Conservation (phyloP, 805 yeast genomes). For the Spencermartinsiella europaea region DNA sequence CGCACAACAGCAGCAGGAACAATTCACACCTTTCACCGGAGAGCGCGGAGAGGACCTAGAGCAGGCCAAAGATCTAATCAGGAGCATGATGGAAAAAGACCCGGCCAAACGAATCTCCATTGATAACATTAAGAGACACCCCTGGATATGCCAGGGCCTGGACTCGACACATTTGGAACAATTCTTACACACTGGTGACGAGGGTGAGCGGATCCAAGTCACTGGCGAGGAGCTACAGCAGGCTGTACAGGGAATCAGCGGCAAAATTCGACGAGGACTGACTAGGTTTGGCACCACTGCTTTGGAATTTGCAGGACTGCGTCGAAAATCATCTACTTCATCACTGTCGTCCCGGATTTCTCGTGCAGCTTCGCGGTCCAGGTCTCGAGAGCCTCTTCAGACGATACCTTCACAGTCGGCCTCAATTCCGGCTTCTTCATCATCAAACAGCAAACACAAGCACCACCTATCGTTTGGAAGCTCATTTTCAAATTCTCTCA, state of each 20-base stretch:
- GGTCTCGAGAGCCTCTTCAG: conserved; percentile 11
- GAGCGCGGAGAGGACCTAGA: conserved; percentile 24
- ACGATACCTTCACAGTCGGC: background rate
- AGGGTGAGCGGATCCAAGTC: conserved; percentile 47
- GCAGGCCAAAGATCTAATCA: conserved; percentile 49
- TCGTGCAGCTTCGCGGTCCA: conserved; percentile 2
- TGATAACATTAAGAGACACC: conserved; percentile 67
- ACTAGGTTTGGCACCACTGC: conserved; percentile 33
- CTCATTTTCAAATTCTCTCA: background rate
- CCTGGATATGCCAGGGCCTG: conserved; percentile 52
- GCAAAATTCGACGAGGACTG: conserved; percentile 50
- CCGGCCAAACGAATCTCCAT: conserved; percentile 66
- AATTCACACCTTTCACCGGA: background rate
- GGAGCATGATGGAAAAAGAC: conserved; percentile 60
- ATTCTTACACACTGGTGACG: conserved; percentile 28
- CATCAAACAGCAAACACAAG: background rate
- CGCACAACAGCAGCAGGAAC: too few species aligned
- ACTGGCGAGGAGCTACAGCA: conserved; percentile 63
- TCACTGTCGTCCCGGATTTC: conserved; percentile 8
- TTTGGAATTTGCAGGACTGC: conserved; percentile 27
- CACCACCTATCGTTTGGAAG: background rate
- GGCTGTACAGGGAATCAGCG: conserved; percentile 80
- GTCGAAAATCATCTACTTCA: conserved; percentile 19
- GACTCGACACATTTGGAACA: conserved; percentile 26
- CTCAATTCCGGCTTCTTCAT: background rate